These are phyloP conservation scores for Sphaceloma murrayae DNA, from an alignment of 2,329 filamentous ascomycete species.

Conservation along the genomic window DNA sequence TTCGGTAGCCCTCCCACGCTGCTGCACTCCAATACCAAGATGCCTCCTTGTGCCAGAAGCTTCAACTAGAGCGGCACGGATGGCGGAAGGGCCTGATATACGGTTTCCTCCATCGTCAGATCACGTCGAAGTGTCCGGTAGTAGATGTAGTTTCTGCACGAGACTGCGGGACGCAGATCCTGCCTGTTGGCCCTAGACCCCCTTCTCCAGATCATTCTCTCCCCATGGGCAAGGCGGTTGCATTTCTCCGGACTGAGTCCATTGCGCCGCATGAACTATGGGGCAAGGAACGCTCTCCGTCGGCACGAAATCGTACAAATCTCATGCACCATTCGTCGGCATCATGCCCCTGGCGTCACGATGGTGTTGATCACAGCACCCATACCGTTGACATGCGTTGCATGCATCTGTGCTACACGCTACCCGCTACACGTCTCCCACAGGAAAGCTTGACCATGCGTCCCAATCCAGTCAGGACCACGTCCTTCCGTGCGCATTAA, in stretches of 20 bases:
- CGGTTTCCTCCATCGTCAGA: too few species aligned
- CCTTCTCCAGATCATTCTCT: conserved; percentile 4
- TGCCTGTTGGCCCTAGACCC: too few species aligned
- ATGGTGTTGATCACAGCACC: neutral
- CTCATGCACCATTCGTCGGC: neutral
- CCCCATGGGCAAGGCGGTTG: conserved; percentile 10
- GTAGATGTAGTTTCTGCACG: too few species aligned
- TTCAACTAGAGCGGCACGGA: too few species aligned
- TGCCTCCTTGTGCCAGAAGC: conserved; percentile 5
- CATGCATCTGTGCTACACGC: too few species aligned
- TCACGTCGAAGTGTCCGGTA: too few species aligned
- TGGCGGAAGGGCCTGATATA: too few species aligned
- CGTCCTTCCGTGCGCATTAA: neutral
- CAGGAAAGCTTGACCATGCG: neutral
- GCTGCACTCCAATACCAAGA: neutral
- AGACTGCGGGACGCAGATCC: too few species aligned
- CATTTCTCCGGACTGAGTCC: conserved; percentile 3
- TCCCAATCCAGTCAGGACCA: conserved; percentile 6
- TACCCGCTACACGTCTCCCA: neutral
- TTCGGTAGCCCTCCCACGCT: too few species aligned
- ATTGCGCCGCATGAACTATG: conserved; percentile 7
- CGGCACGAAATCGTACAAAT: neutral
- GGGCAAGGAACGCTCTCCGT: neutral
- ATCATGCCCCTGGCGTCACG: neutral
- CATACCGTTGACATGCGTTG: neutral